Evolutionary conservation across 495 filamentous ascomycete genomes (phyloP), one percentile per base, ranked within the genome.

Genomic region (Talaromyces adpressus): DNA sequence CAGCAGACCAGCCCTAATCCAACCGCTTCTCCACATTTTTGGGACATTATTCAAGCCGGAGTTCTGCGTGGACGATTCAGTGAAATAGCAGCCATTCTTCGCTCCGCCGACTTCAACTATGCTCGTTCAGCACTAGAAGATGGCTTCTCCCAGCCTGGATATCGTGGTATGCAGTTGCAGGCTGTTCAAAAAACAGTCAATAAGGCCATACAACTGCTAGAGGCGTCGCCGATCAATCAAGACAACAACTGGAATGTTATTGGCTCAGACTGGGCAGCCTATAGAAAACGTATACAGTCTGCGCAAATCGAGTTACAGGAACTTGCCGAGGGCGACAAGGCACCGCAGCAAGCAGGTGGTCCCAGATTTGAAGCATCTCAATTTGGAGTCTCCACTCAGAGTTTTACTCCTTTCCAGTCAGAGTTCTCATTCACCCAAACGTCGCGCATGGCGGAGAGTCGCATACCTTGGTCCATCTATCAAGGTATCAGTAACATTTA

Each of bases 391-490:
- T 73, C 71, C 0, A 65, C 73, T 2, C 59, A 64, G 1, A 74
- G 71, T 30, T 52, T 57, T 14, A 41, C 20, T 62, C 62, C 70
- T 47, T 71, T 63, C 14, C 71, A 75, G 51, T 73, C 71, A 49
- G 59, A 67, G 7, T 61, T 73, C 22, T 79, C 79, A 7, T 80
- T 88, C 60, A 83, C 82, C 20, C 82, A 85, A 61, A 82, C 88
- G 29, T 87, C 87, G 56, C 83, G 89, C 41, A 87, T 86, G 73
- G 91, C 91, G 0, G 88, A 89, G 72, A 92, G 90, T 69, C 85
- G 84, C 62, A 87, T 97, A 22, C 92, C 93, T 0, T 95, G 89
- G 90, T 83, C 86, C 8, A 86, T 97, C 18, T 96, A 93, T 66
- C 84, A 93, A 63, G 91, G 85, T 64, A 75, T 97, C 32, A 82